phyloP scores from a whole-genome alignment of 129 eudicot genomes.

The Chrysanthemum makinoi region DNA sequence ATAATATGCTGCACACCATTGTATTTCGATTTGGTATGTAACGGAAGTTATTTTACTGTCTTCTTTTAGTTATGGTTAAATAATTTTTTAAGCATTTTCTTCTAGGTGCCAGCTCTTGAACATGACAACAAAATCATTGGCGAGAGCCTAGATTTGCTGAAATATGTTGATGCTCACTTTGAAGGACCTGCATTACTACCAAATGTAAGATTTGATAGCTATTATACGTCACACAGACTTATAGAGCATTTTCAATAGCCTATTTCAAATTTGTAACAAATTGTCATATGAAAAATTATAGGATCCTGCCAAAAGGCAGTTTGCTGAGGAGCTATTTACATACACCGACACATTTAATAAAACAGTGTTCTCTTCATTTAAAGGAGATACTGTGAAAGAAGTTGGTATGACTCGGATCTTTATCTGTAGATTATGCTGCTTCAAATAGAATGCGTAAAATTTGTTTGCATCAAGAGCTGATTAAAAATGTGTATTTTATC shows the following conservation, averaged over 20 bases:
- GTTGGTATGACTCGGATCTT: slow-evolving; percentile 35
- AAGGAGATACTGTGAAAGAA: slow-evolving; percentile 49
- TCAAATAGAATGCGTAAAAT: background rate
- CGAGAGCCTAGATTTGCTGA: slow-evolving; percentile 80
- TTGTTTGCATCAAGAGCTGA: background rate
- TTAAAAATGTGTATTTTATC: slow-evolving; percentile 5
- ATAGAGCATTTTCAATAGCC: no score
- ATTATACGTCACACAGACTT: no score
- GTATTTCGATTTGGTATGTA: slow-evolving; percentile 6
- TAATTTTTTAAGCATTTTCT: background rate
- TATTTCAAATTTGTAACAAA: slow-evolving; percentile 4
- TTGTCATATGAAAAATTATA: slow-evolving; percentile 12
- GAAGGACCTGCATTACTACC: slow-evolving; percentile 79
- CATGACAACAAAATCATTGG: slow-evolving; percentile 73
- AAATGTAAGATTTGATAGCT: slow-evolving; percentile 47
- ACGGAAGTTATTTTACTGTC: no score
- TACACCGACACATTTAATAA: slow-evolving; percentile 41
- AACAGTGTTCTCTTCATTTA: slow-evolving; percentile 34
- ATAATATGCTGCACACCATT: slow-evolving; percentile 4
- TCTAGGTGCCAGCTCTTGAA: slow-evolving; percentile 89
- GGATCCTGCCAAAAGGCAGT: slow-evolving; percentile 61
- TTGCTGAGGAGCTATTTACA: slow-evolving; percentile 63
- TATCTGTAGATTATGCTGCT: no score
- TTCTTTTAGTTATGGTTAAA: background rate
- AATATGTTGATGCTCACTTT: slow-evolving; percentile 71